Base-by-base conservation (phyloP, 768 basidiomycete genomes). In the Cystofilobasidium ferigula region DNA sequence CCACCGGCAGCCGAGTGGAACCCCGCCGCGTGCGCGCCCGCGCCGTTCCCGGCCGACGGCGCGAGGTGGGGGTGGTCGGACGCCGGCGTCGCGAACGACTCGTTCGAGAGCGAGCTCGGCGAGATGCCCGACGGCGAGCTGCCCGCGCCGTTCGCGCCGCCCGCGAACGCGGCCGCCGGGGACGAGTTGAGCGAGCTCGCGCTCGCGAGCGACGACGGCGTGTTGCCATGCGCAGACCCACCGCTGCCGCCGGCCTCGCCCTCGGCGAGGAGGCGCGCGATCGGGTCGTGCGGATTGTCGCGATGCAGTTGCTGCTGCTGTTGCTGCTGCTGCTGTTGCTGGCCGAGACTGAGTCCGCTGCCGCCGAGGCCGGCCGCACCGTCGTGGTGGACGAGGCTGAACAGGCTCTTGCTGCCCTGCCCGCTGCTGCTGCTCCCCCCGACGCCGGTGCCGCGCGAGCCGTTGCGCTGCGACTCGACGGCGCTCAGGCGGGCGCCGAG, bases 241-340 rank as follows among this genome's bases (percentile, higher is more conserved):
- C 38, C 38, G 16, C 9, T 9, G 38, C 38, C 38, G 16, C 16
- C 16, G 38, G 38, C 38, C 32, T 36, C 34, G 18, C 54, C 62
- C 28, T 34, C 53, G n/a, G 54, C 53, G 9, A 63, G 56, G 16
- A 63, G 63, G 40, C 56, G 63, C 20, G 54, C 54, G 34, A 63
- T 57, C 14, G 53, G 63, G 43, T 63, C 63, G 56, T 45, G 54
- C 22, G 54, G 63, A 32, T 57, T 63, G 56, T 57, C 56, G 22
- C 51, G 26, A 18, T 54, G 51, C 24, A 51, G 48, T 16, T 26
- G 24, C 48, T 26, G 48, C 48, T 24, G 48, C 28, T 8, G 51
- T 14, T n/a, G 45, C 9, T 6, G 45, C 45, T 16, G 45, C 14
- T 16, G n/a, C 51, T 13, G 51, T 32, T 54, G 28, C 6, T 7